Percentiles rank a stretch among this genome's conserved stretches.
Conservation (phyloP, 805 yeast species). For the Candida mattraensis region DNA sequence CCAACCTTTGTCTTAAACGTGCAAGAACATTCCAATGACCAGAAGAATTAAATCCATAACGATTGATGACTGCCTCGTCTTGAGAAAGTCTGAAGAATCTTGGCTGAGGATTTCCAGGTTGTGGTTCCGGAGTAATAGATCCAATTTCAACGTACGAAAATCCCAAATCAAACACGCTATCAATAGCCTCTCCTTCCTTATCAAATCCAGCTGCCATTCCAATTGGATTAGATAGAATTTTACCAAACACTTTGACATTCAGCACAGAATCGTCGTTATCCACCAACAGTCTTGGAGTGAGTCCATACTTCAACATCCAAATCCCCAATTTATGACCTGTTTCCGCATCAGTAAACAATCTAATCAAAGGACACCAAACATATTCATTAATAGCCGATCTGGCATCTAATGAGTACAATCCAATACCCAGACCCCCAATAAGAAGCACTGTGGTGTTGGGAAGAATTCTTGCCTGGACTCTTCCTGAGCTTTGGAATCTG, state of each 20-base stretch:
- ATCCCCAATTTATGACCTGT: constrained; percentile 80
- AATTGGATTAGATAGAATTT: constrained; percentile 66
- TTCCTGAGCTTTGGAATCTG: too few species aligned
- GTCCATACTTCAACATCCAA: constrained; percentile 62
- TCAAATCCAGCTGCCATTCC: constrained; percentile 97
- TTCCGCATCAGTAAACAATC: constrained; percentile 78
- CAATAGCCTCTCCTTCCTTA: constrained; percentile 90
- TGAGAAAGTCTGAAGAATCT: constrained; percentile 81
- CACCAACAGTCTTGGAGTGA: constrained; percentile 59
- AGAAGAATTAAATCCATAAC: constrained; percentile 91
- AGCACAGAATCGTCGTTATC: constrained; percentile 54
- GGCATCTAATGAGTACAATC: constrained; percentile 67
- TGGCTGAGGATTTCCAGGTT: constrained; percentile 93
- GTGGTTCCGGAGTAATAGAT: constrained; percentile 88
- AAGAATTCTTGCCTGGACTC: constrained; percentile 12
- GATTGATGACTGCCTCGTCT: constrained; percentile 89
- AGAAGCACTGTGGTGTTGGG: constrained; percentile 22
- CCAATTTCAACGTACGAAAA: constrained; percentile 92
- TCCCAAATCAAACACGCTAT: constrained; percentile 72
- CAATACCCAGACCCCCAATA: constrained; percentile 36
- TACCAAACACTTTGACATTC: constrained; percentile 65
- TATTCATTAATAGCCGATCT: constrained; percentile 83
- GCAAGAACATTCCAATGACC: constrained; percentile 79
- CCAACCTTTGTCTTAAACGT: constrained; percentile 64
- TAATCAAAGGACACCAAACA: constrained; percentile 71